A percentile compares a stretch with the other conserved stretches of the same genome.
Evolutionary conservation across 2,329 filamentous ascomycete genomes (phyloP).

Genomic region (Fusarium metavorans): DNA sequence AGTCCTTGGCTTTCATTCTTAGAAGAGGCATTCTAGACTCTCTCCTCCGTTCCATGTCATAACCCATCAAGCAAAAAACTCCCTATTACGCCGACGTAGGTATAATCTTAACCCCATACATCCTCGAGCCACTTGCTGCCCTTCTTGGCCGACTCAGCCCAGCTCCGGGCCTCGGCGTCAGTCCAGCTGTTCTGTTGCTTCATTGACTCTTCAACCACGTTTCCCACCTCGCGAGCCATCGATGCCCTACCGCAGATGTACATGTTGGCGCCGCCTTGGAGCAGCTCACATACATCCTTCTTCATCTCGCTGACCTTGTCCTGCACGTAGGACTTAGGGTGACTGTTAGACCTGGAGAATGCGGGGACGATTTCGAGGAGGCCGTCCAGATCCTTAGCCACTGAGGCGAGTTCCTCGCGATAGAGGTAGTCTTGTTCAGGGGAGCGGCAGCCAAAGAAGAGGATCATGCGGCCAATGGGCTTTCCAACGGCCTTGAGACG

Average conservation of each 20-base stretch:
- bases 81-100: background rate
- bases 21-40: background rate
- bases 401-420: constrained; percentile 51
- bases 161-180: constrained; percentile 56
- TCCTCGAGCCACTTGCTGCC: constrained; percentile 66
- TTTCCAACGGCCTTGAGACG: constrained; percentile 36
- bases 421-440: constrained; percentile 68
- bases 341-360: constrained; percentile 26
- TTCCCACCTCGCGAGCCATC: constrained; percentile 59
- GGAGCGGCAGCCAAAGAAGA: constrained; percentile 72
- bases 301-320: constrained; percentile 49
- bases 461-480: constrained; percentile 38
- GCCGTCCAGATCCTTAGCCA: constrained; percentile 24
- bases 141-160: constrained; percentile 61
- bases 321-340: constrained; percentile 52
- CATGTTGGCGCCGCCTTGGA: constrained; percentile 51
- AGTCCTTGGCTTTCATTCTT: background rate
- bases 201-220: constrained; percentile 52
- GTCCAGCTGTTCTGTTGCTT: constrained; percentile 50
- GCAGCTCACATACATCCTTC: constrained; percentile 44
- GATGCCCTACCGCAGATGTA: constrained; percentile 57
- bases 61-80: background rate
- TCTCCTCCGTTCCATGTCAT: background rate
- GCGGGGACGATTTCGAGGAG: constrained; percentile 34
- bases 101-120: constrained; percentile 60